Evolutionary conservation across 2,329 filamentous ascomycete genomes (phyloP).

Genomic region (Aspergillus sp.): DNA sequence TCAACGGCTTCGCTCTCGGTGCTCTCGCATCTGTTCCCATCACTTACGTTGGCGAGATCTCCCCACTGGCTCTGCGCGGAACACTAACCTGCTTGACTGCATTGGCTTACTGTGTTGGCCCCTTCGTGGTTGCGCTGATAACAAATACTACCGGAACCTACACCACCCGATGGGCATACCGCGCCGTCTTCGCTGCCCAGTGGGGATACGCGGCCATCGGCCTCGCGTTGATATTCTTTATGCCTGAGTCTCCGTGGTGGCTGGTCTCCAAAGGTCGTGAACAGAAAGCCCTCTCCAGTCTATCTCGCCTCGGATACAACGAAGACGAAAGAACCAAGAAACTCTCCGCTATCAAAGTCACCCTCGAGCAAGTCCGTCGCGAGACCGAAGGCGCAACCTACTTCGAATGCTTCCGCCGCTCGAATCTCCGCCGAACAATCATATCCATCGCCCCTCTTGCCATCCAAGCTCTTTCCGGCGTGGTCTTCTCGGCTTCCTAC

Average conservation of each 20-base stretch:
- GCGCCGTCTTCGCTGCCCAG: conserved; percentile 3
- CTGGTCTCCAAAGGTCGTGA: conserved; percentile 7
- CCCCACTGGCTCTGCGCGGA: conserved; percentile 4
- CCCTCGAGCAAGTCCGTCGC: conserved; percentile 7
- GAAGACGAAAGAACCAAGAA: conserved; percentile 2
- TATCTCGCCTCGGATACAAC: conserved; percentile 5
- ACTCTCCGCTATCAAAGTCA: conserved; percentile 3
- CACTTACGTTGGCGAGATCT: conserved; percentile 9
- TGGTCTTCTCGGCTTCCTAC: conserved; percentile 1
- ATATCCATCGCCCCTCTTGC: conserved; percentile 7
- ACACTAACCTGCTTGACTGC: conserved; percentile 6
- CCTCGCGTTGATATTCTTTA: conserved; percentile 5
- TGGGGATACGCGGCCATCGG: conserved; percentile 3
- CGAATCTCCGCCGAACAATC: conserved; percentile 10
- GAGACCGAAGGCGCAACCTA: conserved; percentile 7
- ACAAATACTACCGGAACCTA: conserved; percentile 6
- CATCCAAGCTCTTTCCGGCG: conserved; percentile 7
- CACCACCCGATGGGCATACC: conserved; percentile 7
- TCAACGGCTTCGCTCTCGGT: conserved; percentile 8
- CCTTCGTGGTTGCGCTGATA: conserved; percentile 3
- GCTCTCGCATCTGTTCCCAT: conserved; percentile 3
- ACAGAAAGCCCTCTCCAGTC: conserved; percentile 5
- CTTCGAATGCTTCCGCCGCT: conserved; percentile 9
- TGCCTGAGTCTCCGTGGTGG: conserved; percentile 16
- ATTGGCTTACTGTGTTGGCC: conserved; percentile 5